Percentiles rank a stretch among this genome's conserved stretches.
phyloP scores from a whole-genome alignment of 495 filamentous ascomycete genomes.

The Lepidopterella palustris region DNA sequence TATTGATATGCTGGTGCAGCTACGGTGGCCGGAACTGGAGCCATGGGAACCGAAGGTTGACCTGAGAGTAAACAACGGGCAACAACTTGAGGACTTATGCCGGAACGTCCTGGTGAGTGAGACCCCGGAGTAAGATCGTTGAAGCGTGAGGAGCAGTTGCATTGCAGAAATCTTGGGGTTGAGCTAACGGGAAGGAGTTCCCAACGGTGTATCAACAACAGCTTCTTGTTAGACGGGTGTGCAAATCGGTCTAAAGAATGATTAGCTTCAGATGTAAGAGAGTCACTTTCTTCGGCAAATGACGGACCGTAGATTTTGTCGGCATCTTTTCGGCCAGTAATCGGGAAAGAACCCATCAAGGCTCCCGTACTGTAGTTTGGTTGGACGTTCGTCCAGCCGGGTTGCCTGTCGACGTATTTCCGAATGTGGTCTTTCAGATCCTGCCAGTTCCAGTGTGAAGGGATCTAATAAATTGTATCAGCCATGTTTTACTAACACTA shows the following conservation, averaged over 20 bases:
- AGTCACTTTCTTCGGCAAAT: too few relatives aligned
- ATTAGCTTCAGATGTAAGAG: background rate
- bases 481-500: constrained; percentile 2
- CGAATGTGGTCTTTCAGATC: constrained; percentile 25
- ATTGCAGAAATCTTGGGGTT: background rate
- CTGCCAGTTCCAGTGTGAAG: constrained; percentile 15
- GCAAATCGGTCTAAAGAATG: background rate
- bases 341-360: constrained; percentile 18
- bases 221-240: constrained; percentile 3
- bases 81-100: background rate
- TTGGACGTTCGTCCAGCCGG: constrained; percentile 21
- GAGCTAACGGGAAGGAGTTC: background rate
- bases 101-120: background rate
- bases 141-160: background rate
- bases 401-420: constrained; percentile 8
- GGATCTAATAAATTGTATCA: too few relatives aligned
- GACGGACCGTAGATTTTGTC: constrained; percentile 19
- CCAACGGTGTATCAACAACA: background rate
- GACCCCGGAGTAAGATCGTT: background rate
- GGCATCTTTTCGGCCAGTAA: constrained; percentile 12
- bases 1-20: background rate
- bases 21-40: background rate
- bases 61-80: background rate
- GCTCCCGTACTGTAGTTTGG: too few relatives aligned
- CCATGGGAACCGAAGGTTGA: background rate